Conservation (phyloP, 495 filamentous ascomycete genomes). For the Hyaloscypha hepaticicola region DNA sequence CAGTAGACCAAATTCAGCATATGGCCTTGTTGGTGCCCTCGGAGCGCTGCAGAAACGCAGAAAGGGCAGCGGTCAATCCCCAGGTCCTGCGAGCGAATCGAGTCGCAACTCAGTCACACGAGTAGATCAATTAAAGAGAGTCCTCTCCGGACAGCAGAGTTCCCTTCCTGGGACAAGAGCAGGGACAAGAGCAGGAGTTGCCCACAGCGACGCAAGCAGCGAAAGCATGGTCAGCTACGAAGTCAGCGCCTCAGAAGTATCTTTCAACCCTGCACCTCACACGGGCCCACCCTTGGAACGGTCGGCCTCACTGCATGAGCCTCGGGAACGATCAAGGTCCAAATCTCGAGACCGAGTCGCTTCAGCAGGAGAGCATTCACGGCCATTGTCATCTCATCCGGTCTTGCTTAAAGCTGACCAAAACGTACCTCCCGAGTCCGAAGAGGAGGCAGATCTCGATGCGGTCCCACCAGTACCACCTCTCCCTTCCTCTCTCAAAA, state of each 20-base stretch:
- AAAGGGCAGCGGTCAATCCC: conserved; percentile 47
- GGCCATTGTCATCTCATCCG: conserved; percentile 50
- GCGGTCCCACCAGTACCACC: conserved; percentile 29
- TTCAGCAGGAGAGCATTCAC: conserved; percentile 32
- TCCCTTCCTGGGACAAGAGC: conserved; percentile 30
- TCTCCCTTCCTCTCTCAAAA: conserved; percentile 26
- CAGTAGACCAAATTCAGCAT: conserved; percentile 27
- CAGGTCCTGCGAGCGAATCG: conserved; percentile 52
- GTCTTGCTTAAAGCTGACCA: conserved; percentile 10
- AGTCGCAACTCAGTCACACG: conserved; percentile 68
- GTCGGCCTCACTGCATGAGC: conserved; percentile 22
- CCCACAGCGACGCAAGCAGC: conserved; percentile 46
- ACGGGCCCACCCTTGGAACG: conserved; percentile 19
- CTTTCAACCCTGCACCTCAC: conserved; percentile 41
- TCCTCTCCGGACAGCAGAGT: conserved; percentile 51
- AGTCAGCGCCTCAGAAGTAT: conserved; percentile 51
- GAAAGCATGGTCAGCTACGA: conserved; percentile 61
- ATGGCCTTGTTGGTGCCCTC: conserved; percentile 32
- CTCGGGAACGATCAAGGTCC: conserved; percentile 27
- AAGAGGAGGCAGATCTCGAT: conserved; percentile 28
- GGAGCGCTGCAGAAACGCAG: conserved; percentile 28
- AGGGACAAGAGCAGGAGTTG: conserved; percentile 27
- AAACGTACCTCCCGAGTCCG: conserved; percentile 23
- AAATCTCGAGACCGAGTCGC: conserved; percentile 39
- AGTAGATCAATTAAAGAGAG: conserved; percentile 83